A percentile compares a stretch with the other conserved stretches of the same genome.
Conservation (phyloP, 139 green algal species). For the Auxenochlorella pyrenoidosa region DNA sequence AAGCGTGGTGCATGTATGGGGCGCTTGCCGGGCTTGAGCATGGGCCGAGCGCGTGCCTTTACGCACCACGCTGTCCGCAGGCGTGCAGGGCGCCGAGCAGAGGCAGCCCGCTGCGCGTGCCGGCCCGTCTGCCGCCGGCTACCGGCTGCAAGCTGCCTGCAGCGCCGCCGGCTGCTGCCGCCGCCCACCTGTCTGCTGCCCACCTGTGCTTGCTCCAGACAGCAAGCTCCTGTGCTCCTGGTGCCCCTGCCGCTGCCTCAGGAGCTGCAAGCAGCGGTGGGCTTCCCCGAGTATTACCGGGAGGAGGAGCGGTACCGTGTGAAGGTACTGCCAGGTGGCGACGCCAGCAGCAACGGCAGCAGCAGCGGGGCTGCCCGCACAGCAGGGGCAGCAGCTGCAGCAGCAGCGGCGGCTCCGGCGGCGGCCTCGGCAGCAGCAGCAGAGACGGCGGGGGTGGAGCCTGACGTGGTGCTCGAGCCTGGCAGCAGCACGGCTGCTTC, state of each 20-base stretch:
- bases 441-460: neutral
- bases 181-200: neutral
- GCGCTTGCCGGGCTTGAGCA: no score
- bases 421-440: neutral
- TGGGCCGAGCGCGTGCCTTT: no score
- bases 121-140: no score
- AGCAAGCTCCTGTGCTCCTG: no score
- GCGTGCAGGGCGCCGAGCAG: no score
- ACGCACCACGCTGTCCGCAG: no score
- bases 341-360: neutral
- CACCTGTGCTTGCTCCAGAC: no score
- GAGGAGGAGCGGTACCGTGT: slow-evolving; percentile 56
- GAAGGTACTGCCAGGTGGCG: neutral
- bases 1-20: no score
- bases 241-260: neutral
- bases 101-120: no score
- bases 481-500: neutral
- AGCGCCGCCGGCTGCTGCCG: neutral
- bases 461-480: slow-evolving; percentile 35
- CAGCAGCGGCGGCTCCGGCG: neutral
- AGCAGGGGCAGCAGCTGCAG: neutral
- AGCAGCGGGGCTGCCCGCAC: neutral
- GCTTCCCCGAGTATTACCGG: slow-evolving; percentile 77
- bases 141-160: no score
- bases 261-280: slow-evolving; percentile 59